Evolutionary conservation across 768 basidiomycete genomes (phyloP), one percentile per base, ranked within the genome.

Genomic region (Guyanaporus albipodus): DNA sequence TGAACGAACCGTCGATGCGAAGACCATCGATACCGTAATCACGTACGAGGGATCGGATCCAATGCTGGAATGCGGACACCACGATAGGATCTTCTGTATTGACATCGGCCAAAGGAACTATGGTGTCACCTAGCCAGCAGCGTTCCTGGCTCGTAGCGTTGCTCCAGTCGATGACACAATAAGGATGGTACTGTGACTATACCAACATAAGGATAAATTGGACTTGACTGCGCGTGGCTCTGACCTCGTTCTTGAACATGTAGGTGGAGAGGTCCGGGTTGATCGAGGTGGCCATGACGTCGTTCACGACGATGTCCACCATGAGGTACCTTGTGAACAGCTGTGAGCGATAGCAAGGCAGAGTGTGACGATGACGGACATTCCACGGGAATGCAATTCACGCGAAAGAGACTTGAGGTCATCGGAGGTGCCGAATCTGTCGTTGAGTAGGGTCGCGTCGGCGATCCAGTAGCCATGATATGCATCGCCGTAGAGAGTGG

Each of bases 401-500:
- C 64, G 61, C 14, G 78, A 77, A 40, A 91, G 78, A 9, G 73
- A 72, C 54, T 82, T 83, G 41, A 91, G 73, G 59, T 91, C 90
- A 46, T 80, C 77, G 1, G 80, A 68, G 2, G 83, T 79, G 21
- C 90, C 90, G 55, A 90, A 91, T 42, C 73, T 77, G 38, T 70
- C 57, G 66, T 91, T 91, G 32, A 91, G 73, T 52, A 75, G 57
- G 48, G 79, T 70, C 23, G 84, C 73, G 62, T 91, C 83, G 42
- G 79, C 75, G 24, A 80, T 74, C 88, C 90, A 91, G 67, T 91
- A 91, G 15, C 89, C 89, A 56, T 91, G 89, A 67, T 92, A 92
- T 14, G 91, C 69, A 56, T 89, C 85, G 17, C 89, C 87, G 61
- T 90, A 91, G 1, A 78, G 69, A 3, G 86, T 81, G 38, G 76